phyloP scores from a whole-genome alignment of 148 eudicot species.

The Dianthus caryophyllus region DNA sequence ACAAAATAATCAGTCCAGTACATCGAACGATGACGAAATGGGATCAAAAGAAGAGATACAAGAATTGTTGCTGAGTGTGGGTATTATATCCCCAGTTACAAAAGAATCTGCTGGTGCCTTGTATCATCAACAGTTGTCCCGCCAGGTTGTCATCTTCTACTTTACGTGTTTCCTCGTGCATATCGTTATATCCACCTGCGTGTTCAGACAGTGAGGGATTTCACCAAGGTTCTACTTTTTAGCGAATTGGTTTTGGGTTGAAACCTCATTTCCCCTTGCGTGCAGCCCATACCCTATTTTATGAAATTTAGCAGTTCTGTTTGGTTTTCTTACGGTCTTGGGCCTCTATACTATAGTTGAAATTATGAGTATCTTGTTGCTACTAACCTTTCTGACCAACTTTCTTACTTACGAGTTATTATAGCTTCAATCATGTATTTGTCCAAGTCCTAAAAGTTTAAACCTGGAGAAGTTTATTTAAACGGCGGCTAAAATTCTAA shows the following conservation, averaged over 20 bases:
- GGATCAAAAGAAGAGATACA: conserved; percentile 97
- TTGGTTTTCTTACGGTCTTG: neutral
- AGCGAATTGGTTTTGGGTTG: no score
- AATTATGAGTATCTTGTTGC: neutral
- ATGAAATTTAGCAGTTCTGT: no score
- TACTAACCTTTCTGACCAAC: neutral
- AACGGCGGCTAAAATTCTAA: neutral
- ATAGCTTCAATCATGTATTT: neutral
- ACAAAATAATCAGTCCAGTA: conserved; percentile 42
- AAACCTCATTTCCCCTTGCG: no score
- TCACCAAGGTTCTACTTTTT: no score
- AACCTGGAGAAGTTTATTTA: neutral
- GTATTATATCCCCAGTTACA: conserved; percentile 96
- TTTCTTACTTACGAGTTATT: neutral
- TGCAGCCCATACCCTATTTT: no score
- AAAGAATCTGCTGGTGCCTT: conserved; percentile 97
- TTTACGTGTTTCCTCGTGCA: neutral
- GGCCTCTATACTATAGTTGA: neutral
- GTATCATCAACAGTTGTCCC: conserved; percentile 94
- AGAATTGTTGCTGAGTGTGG: conserved; percentile 90
- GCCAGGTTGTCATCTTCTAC: conserved; percentile 62
- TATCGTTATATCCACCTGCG: neutral
- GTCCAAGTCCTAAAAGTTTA: neutral
- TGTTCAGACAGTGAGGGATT: no score
- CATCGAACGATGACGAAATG: conserved; percentile 70